These are phyloP conservation scores for Notholithocarpus densiflorus DNA, from an alignment of 306 rosid genomes.

Conservation along the genomic window DNA sequence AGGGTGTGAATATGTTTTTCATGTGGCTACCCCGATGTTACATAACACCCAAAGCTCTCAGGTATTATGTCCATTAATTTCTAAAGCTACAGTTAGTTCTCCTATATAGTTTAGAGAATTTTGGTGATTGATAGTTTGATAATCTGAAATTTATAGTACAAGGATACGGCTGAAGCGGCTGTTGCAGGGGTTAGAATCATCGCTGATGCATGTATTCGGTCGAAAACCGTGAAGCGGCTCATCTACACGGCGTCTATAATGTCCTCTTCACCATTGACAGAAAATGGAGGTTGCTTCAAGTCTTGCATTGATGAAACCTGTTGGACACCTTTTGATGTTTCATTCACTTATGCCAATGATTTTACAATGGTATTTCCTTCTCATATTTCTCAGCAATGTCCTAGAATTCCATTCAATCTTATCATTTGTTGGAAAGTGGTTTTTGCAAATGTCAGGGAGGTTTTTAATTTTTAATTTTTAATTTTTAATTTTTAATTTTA, in stretches of 20 bases:
- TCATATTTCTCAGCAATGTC: neutral
- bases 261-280: conserved; percentile 39
- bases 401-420: too few species aligned
- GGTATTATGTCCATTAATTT: conserved; percentile 23
- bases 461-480: too few species aligned
- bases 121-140: neutral
- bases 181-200: conserved; percentile 26
- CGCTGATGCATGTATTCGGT: conserved; percentile 26
- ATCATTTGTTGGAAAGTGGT: too few species aligned
- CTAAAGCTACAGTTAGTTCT: neutral
- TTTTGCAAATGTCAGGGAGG: too few species aligned
- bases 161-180: conserved; percentile 36
- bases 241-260: conserved; percentile 46
- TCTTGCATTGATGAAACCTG: conserved; percentile 45
- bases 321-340: conserved; percentile 38
- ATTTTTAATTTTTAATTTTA: too few species aligned
- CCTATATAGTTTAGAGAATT: neutral
- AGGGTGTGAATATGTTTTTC: conserved; percentile 54
- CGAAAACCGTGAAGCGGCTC: conserved; percentile 40
- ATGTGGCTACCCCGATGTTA: conserved; percentile 36
- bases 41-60: conserved; percentile 27
- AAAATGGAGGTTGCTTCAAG: conserved; percentile 34
- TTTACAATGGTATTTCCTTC: neutral
- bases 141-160: conserved; percentile 23
- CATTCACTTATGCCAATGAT: neutral